These are phyloP conservation scores for Mortierella sp. DNA, from an alignment of 371 early-diverging fungal genomes.

Conservation along the genomic window DNA sequence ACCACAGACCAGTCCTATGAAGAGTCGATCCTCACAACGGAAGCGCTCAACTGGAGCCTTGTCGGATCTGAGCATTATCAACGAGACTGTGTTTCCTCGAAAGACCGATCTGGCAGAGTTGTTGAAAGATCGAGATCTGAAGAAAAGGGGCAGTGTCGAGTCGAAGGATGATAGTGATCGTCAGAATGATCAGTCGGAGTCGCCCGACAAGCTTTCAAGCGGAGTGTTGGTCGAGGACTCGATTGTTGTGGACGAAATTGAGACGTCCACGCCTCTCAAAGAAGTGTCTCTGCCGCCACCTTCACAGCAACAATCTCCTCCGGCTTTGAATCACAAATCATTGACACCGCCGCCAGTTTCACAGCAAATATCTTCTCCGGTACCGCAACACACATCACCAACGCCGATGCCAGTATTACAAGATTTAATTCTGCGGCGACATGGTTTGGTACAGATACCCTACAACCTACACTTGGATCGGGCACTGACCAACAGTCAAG, in stretches of 20 bases:
- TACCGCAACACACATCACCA: background rate
- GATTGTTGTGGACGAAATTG: constrained; percentile 9
- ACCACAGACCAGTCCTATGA: constrained; percentile 1
- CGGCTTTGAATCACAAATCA: background rate
- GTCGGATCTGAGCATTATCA: constrained; percentile 14
- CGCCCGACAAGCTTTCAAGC: background rate
- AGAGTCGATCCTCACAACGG: constrained; percentile 5
- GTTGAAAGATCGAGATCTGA: background rate
- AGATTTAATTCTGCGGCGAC: background rate
- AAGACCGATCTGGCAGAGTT: background rate
- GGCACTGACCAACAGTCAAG: background rate
- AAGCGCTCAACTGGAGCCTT: background rate
- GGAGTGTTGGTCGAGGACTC: constrained; percentile 33
- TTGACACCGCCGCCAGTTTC: background rate
- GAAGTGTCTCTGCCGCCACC: background rate
- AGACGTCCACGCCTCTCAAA: background rate
- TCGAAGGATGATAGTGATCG: background rate
- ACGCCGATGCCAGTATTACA: background rate
- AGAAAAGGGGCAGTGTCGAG: background rate
- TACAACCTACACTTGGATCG: background rate
- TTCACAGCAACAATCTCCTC: background rate
- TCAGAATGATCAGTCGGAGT: background rate
- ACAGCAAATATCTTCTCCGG: background rate
- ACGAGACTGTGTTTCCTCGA: background rate
- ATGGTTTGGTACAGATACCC: background rate